Percentiles rank a stretch among this genome's conserved stretches.
phyloP scores from a whole-genome alignment of 176 grass and related monocot genomes.

The Musa schizocarpa region DNA sequence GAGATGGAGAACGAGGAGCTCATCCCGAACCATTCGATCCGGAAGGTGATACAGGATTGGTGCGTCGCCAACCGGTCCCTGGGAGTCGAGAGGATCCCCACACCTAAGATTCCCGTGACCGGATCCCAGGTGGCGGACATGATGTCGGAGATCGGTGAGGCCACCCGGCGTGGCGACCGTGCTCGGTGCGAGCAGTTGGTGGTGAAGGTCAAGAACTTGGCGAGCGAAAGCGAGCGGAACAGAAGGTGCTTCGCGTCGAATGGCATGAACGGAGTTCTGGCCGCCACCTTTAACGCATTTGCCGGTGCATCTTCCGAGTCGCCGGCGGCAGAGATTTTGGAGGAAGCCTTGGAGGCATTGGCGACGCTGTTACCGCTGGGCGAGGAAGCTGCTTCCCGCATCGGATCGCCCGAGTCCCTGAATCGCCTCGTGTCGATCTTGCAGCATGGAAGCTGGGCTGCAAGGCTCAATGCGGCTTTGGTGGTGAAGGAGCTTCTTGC shows the following conservation, averaged over 20 bases:
- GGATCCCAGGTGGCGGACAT: slow-evolving; percentile 35
- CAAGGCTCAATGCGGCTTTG: slow-evolving; percentile 35
- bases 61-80: slow-evolving; percentile 50
- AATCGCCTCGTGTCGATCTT: slow-evolving; percentile 28
- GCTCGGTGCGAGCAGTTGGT: slow-evolving; percentile 23
- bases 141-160: slow-evolving; percentile 15
- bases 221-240: slow-evolving; percentile 71
- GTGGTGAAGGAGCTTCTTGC: slow-evolving; percentile 46
- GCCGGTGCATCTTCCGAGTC: background rate
- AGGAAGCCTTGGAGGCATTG: slow-evolving; percentile 46
- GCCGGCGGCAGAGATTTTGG: background rate
- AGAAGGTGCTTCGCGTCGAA: slow-evolving; percentile 28
- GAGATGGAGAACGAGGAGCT: slow-evolving; percentile 46
- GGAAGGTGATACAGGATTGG: slow-evolving; percentile 79
- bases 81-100: slow-evolving; percentile 72
- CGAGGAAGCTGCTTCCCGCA: slow-evolving; percentile 25
- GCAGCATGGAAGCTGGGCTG: slow-evolving; percentile 19
- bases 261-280: slow-evolving; percentile 24
- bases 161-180: slow-evolving; percentile 11
- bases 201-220: slow-evolving; percentile 29
- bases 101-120: slow-evolving; percentile 57
- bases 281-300: slow-evolving; percentile 25
- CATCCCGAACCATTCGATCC: slow-evolving; percentile 60
- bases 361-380: slow-evolving; percentile 43
- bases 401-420: slow-evolving; percentile 34